Base-by-base conservation (phyloP, 495 filamentous ascomycete genomes). In the Penicillium coffeae region DNA sequence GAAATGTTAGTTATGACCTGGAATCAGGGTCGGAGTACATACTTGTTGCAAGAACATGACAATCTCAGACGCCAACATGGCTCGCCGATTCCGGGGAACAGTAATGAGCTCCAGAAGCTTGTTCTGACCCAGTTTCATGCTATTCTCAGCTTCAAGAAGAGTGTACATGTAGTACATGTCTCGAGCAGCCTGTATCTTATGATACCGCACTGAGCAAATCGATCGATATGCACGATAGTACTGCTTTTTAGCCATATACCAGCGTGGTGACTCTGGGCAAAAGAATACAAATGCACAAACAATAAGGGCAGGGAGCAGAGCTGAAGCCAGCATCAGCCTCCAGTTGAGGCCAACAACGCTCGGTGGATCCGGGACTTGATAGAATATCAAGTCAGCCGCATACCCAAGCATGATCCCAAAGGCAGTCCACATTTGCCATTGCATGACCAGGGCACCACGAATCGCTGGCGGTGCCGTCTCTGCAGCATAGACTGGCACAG, bases 1-100 rank as follows among this genome's bases (percentile, higher is more conserved):
- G 38, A 22, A 18, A 8, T 14, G 3, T 3, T 30, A 12, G 20
- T 8, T 16, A 33, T 8, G 33, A 2, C 13, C 14, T 10, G 1
- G 2, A 7, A 3, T 41, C 8, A 20, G 10, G 8, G 38, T n/a
- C n/a, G n/a, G n/a, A n/a, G n/a, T 14, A 52, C 65, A 54, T 59
- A 88, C 84, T 66, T 91, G 89, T 58, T 93, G 89, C 80, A 89
- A 83, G 51, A 89, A 90, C 87, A 91, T 90, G 45, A 92, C 84
- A 52, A 89, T 84, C 56, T 84, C 76, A 1, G 82, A 85, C 2
- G 85, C 86, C 33, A 87, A 52, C 70, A 85, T 79, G 3, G 89
- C 89, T 27, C 88, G 80, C n/a, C 88, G 79, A 60, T 90, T 92
- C 30, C 89, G 79, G 16, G 84, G 84, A 12, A 92, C 75, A 5